Percentiles rank a stretch among this genome's conserved stretches.
phyloP scores from a whole-genome alignment of 2,329 filamentous ascomycete genomes.

The Sclerotiophoma versabilis region DNA sequence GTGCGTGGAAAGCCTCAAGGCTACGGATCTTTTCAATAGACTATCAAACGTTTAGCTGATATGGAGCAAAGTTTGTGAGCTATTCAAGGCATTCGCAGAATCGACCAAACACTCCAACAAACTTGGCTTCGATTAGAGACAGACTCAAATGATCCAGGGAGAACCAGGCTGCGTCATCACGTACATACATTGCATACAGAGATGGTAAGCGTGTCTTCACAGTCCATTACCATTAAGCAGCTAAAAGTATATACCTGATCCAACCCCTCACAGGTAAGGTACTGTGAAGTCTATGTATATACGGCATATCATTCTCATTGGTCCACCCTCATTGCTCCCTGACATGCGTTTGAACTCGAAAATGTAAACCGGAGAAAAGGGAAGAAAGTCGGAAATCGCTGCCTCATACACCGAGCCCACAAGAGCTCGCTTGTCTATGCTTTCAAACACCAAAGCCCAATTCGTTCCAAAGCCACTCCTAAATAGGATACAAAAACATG shows the following conservation, averaged over 20 bases:
- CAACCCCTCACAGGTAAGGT: slow-evolving; percentile 23
- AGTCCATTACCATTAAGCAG: slow-evolving; percentile 46
- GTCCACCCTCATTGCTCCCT: slow-evolving; percentile 37
- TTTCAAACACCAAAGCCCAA: slow-evolving; percentile 34
- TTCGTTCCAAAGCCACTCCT: slow-evolving; percentile 26
- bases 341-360: slow-evolving; percentile 30
- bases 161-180: background rate
- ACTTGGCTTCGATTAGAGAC: background rate
- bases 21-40: background rate
- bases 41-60: too few species aligned
- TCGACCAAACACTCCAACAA: too few species aligned
- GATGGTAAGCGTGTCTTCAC: background rate
- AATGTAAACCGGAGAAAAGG: slow-evolving; percentile 21
- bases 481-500: slow-evolving; percentile 38
- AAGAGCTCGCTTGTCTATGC: slow-evolving; percentile 45
- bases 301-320: slow-evolving; percentile 38
- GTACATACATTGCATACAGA: background rate
- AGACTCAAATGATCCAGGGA: background rate
- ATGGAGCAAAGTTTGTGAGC: too few species aligned
- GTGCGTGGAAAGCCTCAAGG: background rate
- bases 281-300: slow-evolving; percentile 41
- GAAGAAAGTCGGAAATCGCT: slow-evolving; percentile 10
- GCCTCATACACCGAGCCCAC: slow-evolving; percentile 24
- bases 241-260: slow-evolving; percentile 32
- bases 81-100: too few species aligned